Evolutionary conservation across 805 yeast species (phyloP).

Genomic region (Kodamaea laetipori): DNA sequence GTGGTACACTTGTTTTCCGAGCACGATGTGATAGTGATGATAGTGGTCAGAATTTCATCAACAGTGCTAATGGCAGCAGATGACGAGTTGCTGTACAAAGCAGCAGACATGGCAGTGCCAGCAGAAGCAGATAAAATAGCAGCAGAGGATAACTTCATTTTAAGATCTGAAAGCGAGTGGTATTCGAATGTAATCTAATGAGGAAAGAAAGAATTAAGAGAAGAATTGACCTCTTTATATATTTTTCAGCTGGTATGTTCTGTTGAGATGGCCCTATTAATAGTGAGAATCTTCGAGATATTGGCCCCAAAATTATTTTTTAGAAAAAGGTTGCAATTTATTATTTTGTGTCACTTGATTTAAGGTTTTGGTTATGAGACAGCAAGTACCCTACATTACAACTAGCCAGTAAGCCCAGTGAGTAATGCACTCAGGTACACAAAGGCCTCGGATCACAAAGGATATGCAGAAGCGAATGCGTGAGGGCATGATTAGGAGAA

Average conservation of each 20-base stretch:
- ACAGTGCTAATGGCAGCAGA: constrained; percentile 12
- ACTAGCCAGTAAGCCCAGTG: constrained; percentile 3
- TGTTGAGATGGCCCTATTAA: not conserved
- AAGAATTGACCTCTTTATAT: not conserved
- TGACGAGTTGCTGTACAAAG: constrained; percentile 21
- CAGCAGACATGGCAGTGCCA: constrained; percentile 12
- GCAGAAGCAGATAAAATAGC: constrained; percentile 12
- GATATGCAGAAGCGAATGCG: not conserved
- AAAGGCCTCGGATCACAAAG: not conserved
- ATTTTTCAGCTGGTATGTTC: constrained; percentile 1
- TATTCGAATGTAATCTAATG: constrained; percentile 6
- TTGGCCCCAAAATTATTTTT: constrained; percentile 4
- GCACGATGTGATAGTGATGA: constrained; percentile 31
- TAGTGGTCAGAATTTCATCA: constrained; percentile 19
- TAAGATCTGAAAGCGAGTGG: constrained; percentile 13
- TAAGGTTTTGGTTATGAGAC: not conserved
- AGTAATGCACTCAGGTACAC: not conserved
- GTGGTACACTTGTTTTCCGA: constrained; percentile 26
- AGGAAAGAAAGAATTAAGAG: not conserved
- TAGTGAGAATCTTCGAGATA: not conserved
- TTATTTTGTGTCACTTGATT: not conserved
- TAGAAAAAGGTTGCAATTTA: constrained; percentile 5
- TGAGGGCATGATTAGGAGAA: not conserved
- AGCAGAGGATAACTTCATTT: constrained; percentile 33
- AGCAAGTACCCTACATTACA: not conserved